These are phyloP conservation scores for Glonium stellatum DNA, from an alignment of 495 filamentous ascomycete species.

Conservation along the genomic window DNA sequence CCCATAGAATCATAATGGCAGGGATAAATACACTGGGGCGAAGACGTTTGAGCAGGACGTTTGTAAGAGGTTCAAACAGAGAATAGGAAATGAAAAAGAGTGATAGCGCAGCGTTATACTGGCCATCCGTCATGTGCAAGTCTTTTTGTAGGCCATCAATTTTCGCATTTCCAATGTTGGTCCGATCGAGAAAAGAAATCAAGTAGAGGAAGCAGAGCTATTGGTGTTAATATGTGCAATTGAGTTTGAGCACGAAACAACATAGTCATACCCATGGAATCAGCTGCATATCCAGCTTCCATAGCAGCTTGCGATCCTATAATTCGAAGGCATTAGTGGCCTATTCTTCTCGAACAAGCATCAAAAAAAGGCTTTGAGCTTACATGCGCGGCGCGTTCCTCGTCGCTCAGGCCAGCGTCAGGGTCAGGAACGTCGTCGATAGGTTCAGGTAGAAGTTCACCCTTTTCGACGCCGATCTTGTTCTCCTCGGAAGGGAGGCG, in stretches of 20 bases:
- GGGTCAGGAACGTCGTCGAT: constrained; percentile 48
- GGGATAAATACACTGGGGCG: constrained; percentile 41
- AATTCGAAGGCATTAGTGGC: not conserved
- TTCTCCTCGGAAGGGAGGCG: constrained; percentile 25
- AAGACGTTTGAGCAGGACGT: constrained; percentile 71
- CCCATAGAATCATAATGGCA: constrained; percentile 56
- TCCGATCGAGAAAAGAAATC: constrained; percentile 74
- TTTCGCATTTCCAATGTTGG: constrained; percentile 67
- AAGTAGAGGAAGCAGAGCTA: constrained; percentile 73
- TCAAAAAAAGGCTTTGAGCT: constrained; percentile 22
- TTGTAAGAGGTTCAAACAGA: constrained; percentile 79
- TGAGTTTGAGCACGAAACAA: not conserved
- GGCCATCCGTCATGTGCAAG: constrained; percentile 54
- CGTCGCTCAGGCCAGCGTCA: constrained; percentile 59
- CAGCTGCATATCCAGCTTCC: constrained; percentile 62
- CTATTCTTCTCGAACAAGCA: not conserved
- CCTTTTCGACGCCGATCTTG: constrained; percentile 14
- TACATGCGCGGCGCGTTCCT: constrained; percentile 62
- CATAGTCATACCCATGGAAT: constrained; percentile 54
- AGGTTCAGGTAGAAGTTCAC: constrained; percentile 12
- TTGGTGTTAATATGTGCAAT: constrained; percentile 15
- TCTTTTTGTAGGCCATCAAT: constrained; percentile 63
- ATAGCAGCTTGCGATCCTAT: constrained; percentile 44
- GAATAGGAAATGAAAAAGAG: constrained; percentile 94
- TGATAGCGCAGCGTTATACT: constrained; percentile 73